A percentile compares a stretch with the other conserved stretches of the same genome.
Evolutionary conservation across 805 yeast genomes (phyloP).

Genomic region (Lachancea thermotolerans): DNA sequence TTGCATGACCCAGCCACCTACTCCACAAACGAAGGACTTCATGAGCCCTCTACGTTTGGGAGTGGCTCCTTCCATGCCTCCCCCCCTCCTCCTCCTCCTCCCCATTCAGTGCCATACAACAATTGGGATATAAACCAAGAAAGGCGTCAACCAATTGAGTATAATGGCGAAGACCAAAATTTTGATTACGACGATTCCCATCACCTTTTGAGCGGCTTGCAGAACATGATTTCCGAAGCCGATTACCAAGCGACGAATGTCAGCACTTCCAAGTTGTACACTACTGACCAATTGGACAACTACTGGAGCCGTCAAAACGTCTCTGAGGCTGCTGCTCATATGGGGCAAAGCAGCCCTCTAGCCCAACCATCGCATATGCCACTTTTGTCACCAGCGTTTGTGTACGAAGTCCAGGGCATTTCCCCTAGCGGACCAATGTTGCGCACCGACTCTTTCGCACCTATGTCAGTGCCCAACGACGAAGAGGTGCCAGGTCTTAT

Average conservation of each 20-base stretch:
- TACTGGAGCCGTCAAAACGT: constrained; percentile 21
- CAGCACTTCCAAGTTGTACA: constrained; percentile 28
- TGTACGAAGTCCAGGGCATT: background rate
- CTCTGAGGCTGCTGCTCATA: background rate
- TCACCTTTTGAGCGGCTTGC: constrained; percentile 28
- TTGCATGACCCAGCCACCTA: constrained; percentile 20
- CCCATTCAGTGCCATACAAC: constrained; percentile 2
- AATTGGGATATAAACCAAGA: constrained; percentile 8
- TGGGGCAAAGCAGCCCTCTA: background rate
- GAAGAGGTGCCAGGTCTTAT: constrained; percentile 2
- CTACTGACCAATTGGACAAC: constrained; percentile 33
- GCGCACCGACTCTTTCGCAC: constrained; percentile 1
- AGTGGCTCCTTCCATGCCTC: constrained; percentile 2
- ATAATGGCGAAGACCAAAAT: constrained; percentile 15
- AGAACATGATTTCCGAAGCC: constrained; percentile 29
- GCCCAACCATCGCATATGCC: constrained; percentile 2
- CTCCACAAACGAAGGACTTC: constrained; percentile 5
- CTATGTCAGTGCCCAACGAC: background rate
- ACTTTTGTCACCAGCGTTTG: constrained; percentile 3
- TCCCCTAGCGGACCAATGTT: background rate
- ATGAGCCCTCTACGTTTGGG: constrained; percentile 1
- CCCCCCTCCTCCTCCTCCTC: constrained; percentile 7
- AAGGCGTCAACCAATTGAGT: constrained; percentile 1
- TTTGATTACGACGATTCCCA: constrained; percentile 27
- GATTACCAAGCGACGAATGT: constrained; percentile 24